Evolutionary conservation across 2,329 filamentous ascomycete genomes (phyloP).

Genomic region (Aureobasidium sp.): DNA sequence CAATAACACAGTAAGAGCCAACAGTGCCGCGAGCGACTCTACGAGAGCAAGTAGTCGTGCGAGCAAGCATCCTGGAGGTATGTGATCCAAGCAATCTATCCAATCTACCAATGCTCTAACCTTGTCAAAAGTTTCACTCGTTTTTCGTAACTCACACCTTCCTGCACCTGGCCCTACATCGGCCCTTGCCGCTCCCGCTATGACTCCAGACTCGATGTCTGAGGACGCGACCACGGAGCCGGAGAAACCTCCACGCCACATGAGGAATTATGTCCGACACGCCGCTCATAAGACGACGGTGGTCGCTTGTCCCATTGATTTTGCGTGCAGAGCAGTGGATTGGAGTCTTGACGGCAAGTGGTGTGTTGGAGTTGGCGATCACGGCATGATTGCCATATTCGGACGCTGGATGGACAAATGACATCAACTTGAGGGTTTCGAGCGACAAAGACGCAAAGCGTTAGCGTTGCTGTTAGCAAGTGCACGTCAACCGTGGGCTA

Average conservation of each 20-base stretch:
- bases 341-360: slow-evolving; percentile 62
- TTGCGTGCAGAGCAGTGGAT: slow-evolving; percentile 56
- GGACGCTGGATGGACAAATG: slow-evolving; percentile 16
- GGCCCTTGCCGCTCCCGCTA: too few species aligned
- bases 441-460: too few species aligned
- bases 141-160: not conserved
- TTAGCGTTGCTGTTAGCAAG: too few species aligned
- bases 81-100: not conserved
- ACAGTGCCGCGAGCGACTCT: slow-evolving; percentile 16
- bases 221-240: not conserved
- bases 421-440: not conserved
- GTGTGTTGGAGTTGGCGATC: slow-evolving; percentile 34
- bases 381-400: slow-evolving; percentile 33
- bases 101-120: not conserved
- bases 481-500: too few species aligned
- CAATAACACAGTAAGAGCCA: slow-evolving; percentile 15
- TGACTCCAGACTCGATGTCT: not conserved
- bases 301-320: slow-evolving; percentile 43
- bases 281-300: slow-evolving; percentile 50
- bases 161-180: not conserved
- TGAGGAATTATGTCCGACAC: slow-evolving; percentile 43
- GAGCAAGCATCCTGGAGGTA: not conserved
- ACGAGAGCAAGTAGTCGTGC: not conserved
- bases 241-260: slow-evolving; percentile 11
- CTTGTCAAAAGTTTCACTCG: not conserved